Evolutionary conservation across 768 basidiomycete genomes (phyloP).

Genomic region (Mycena kentingensis): DNA sequence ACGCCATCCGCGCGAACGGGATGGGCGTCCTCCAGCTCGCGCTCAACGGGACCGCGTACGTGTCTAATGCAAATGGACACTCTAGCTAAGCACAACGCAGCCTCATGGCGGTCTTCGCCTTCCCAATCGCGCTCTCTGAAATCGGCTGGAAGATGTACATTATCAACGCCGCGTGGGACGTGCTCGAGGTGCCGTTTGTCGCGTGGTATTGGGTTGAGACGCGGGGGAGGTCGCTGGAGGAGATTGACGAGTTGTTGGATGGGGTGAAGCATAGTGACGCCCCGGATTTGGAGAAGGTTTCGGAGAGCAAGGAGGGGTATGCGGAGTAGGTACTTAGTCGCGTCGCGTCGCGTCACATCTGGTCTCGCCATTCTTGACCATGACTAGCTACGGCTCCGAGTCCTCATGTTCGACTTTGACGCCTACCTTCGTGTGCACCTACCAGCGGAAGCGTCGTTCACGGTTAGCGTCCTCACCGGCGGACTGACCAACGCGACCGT

Average conservation of each 20-base stretch:
- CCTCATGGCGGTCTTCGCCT: constrained; percentile 26
- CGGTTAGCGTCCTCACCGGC: constrained; percentile 13
- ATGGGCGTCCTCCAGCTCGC: constrained; percentile 24
- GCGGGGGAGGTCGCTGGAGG: constrained; percentile 24
- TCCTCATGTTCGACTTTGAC: constrained; percentile 14
- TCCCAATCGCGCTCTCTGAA: constrained; percentile 22
- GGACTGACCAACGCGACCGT: constrained; percentile 28
- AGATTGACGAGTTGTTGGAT: constrained; percentile 27
- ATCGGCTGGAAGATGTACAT: constrained; percentile 30
- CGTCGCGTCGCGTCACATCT: too few relatives aligned
- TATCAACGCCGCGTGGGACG: constrained; percentile 27
- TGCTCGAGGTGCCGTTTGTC: constrained; percentile 23
- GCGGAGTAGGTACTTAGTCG: too few relatives aligned
- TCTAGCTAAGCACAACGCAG: background rate
- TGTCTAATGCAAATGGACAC: background rate
- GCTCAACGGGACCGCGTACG: constrained; percentile 26
- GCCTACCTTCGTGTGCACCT: constrained; percentile 2
- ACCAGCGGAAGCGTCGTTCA: background rate
- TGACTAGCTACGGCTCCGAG: too few relatives aligned
- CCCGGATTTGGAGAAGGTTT: constrained; percentile 24
- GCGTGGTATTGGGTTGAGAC: constrained; percentile 28
- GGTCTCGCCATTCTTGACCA: too few relatives aligned
- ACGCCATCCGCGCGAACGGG: constrained; percentile 27
- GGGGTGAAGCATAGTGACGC: constrained; percentile 24
- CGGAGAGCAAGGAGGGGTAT: constrained; percentile 10